Conservation (phyloP, 148 eudicot species). For the Pharnaceum exiguum region DNA sequence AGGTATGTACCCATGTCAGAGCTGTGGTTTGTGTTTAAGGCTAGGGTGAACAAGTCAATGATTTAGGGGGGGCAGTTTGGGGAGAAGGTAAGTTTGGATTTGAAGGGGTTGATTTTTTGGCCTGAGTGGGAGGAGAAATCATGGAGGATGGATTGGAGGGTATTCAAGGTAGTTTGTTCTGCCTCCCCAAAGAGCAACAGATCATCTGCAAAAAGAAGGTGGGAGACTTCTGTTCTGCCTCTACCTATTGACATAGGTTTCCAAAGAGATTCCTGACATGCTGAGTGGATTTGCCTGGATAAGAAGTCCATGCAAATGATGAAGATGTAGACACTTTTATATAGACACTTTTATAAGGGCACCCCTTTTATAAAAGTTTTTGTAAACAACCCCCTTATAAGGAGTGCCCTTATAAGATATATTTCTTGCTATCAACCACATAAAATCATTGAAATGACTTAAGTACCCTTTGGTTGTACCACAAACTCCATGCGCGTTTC, state of each 20-base stretch:
- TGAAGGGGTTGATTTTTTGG: not conserved
- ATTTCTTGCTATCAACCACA: no score
- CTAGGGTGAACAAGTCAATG: no score
- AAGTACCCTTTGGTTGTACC: no score
- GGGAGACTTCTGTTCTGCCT: not conserved
- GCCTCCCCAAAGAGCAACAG: not conserved
- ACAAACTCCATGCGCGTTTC: no score
- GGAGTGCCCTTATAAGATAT: no score
- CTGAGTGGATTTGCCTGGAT: not conserved
- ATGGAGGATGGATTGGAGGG: not conserved
- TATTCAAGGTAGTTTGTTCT: not conserved
- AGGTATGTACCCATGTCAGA: not conserved
- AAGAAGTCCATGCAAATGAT: not conserved
- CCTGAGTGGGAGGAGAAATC: not conserved
- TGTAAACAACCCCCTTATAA: no score
- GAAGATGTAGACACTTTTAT: no score
- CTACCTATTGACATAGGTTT: not conserved
- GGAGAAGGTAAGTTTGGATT: not conserved
- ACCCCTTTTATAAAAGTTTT: no score
- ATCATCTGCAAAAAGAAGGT: not conserved
- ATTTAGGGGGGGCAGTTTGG: not conserved
- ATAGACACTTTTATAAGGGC: no score
- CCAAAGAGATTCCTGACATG: not conserved
- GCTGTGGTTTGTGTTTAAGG: not conserved
- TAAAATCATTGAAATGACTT: no score